These are phyloP conservation scores for Polyporus arcularius DNA, from an alignment of 768 basidiomycete species.

Conservation along the genomic window DNA sequence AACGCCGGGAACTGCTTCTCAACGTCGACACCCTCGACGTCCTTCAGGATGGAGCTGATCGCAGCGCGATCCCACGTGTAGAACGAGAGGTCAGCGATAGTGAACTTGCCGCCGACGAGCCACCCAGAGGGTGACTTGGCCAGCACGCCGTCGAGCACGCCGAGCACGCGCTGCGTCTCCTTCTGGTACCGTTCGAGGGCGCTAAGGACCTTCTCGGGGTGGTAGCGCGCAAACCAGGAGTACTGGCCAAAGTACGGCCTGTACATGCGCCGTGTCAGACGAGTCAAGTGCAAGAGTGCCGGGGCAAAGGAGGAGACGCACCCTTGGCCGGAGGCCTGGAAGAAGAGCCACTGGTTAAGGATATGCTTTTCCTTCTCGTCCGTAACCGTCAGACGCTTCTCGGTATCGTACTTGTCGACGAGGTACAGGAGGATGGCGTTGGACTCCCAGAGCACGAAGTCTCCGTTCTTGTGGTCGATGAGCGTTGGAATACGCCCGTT, in stretches of 20 bases:
- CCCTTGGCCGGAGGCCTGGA: constrained; percentile 35
- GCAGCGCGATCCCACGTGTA: constrained; percentile 26
- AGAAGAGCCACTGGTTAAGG: constrained; percentile 46
- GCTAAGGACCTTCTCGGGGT: constrained; percentile 30
- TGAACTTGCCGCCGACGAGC: constrained; percentile 29
- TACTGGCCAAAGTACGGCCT: constrained; percentile 32
- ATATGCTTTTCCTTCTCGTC: constrained; percentile 19
- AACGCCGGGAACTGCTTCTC: constrained; percentile 25
- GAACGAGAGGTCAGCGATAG: constrained; percentile 30
- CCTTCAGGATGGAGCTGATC: constrained; percentile 8
- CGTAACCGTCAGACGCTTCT: constrained; percentile 33
- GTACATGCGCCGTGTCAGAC: background rate
- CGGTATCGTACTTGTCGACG: constrained; percentile 44
- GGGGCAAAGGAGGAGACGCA: background rate
- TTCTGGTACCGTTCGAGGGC: constrained; percentile 32
- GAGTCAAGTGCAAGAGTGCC: background rate
- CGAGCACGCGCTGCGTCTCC: constrained; percentile 28
- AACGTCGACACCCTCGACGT: constrained; percentile 9
- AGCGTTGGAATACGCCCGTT: constrained; percentile 41
- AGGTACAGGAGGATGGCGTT: constrained; percentile 48
- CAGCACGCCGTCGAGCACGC: constrained; percentile 32
- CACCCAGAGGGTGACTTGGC: constrained; percentile 27
- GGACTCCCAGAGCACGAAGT: constrained; percentile 38
- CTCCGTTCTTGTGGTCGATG: constrained; percentile 33
- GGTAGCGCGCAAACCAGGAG: constrained; percentile 29